phyloP scores from a whole-genome alignment of 148 eudicot species.

The Salicornia ramosissima region DNA sequence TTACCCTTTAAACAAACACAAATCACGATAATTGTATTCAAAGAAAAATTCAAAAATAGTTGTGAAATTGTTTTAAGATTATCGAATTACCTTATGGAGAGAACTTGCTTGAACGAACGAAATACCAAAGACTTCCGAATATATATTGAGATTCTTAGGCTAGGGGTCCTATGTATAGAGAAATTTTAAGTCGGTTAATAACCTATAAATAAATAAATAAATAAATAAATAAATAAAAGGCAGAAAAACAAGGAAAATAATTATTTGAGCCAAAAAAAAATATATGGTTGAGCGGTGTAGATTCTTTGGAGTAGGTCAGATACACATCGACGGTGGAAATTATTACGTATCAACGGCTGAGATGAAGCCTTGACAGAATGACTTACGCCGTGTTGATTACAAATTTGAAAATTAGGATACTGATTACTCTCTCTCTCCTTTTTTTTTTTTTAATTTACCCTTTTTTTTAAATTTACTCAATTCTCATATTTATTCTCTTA shows the following conservation, averaged over 20 bases:
- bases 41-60: background rate
- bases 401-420: no score
- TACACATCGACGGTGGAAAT: conserved; percentile 4
- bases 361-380: background rate
- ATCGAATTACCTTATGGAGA: background rate
- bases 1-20: background rate
- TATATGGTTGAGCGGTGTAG: background rate
- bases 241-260: background rate
- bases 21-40: no score
- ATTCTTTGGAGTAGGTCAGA: conserved; percentile 1
- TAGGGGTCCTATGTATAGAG: conserved; percentile 7
- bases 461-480: no score
- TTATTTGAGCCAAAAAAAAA: background rate
- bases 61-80: background rate
- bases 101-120: background rate
- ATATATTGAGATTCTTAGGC: no score
- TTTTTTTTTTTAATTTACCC: no score
- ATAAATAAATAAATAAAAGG: background rate
- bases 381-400: background rate
- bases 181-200: conserved; percentile 6
- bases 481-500: no score
- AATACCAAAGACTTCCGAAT: background rate
- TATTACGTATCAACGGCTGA: conserved; percentile 5
- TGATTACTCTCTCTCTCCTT: no score
- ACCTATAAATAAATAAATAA: background rate